These are phyloP conservation scores for Candida parachauliodes DNA, from an alignment of 805 yeast genomes.

Conservation along the genomic window DNA sequence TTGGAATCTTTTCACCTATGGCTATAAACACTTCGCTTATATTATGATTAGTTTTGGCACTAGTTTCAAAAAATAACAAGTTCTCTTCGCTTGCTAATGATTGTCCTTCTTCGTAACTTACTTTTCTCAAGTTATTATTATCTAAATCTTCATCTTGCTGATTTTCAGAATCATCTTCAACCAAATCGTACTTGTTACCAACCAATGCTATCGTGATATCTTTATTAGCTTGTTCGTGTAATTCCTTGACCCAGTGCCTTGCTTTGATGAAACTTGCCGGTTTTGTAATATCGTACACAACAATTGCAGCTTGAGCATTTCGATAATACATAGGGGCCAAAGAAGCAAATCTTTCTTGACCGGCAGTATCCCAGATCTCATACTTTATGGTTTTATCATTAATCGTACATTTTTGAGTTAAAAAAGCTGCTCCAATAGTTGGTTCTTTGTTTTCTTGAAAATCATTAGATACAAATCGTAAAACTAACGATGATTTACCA, in stretches of 20 bases:
- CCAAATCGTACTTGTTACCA: slow-evolving; percentile 86
- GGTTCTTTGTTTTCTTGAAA: slow-evolving; percentile 98
- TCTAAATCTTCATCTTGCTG: slow-evolving; percentile 18
- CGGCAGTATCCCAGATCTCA: slow-evolving; percentile 97
- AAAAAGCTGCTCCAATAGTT: slow-evolving; percentile 95
- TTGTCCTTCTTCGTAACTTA: slow-evolving; percentile 81
- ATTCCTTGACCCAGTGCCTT: slow-evolving; percentile 95
- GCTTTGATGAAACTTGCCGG: slow-evolving; percentile 95
- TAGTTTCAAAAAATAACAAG: slow-evolving; percentile 85
- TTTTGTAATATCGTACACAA: slow-evolving; percentile 92
- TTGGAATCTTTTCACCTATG: slow-evolving; percentile 84
- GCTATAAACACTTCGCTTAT: slow-evolving; percentile 90
- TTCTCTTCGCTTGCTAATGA: slow-evolving; percentile 89
- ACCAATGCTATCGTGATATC: slow-evolving; percentile 90
- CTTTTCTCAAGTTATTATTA: slow-evolving; percentile 63
- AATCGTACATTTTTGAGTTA: slow-evolving; percentile 89
- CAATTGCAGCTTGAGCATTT: slow-evolving; percentile 95
- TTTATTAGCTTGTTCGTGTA: slow-evolving; percentile 92
- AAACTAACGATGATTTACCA: slow-evolving; percentile 89
- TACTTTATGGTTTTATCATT: slow-evolving; percentile 85
- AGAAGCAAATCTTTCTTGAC: slow-evolving; percentile 94
- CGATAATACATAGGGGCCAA: slow-evolving; percentile 97
- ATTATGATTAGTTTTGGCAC: slow-evolving; percentile 86
- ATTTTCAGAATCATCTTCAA: slow-evolving; percentile 43
- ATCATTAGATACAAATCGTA: slow-evolving; percentile 90